Evolutionary conservation across 768 basidiomycete genomes (phyloP).

Genomic region (Dioszegia aurantiaca): DNA sequence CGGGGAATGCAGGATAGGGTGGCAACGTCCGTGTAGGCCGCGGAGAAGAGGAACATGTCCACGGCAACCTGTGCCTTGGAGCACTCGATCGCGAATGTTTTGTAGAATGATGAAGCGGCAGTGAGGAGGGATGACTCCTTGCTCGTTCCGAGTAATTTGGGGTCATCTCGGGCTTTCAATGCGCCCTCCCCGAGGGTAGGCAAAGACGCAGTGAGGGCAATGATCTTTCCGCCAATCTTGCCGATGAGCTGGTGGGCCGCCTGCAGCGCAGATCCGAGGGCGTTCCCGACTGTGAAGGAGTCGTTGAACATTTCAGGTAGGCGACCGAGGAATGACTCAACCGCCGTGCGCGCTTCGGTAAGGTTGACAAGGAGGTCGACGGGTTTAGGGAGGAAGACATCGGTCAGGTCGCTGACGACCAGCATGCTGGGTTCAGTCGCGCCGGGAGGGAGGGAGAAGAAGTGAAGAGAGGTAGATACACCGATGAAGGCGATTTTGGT

Average conservation of each 20-base stretch:
- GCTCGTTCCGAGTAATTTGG: constrained; percentile 87
- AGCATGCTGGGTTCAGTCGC: constrained; percentile 81
- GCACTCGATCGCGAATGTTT: constrained; percentile 97
- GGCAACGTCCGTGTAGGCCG: constrained; percentile 91
- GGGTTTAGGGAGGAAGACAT: constrained; percentile 96
- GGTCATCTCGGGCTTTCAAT: constrained; percentile 93
- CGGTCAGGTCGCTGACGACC: constrained; percentile 93
- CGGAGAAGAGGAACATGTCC: constrained; percentile 98
- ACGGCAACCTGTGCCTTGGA: constrained; percentile 95
- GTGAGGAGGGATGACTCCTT: constrained; percentile 94
- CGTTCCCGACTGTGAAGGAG: constrained; percentile 87
- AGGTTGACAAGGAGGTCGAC: constrained; percentile 94
- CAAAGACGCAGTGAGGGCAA: constrained; percentile 77
- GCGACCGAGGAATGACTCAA: constrained; percentile 76
- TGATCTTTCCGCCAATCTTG: constrained; percentile 90
- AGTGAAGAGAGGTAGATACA: constrained; percentile 88
- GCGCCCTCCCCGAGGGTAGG: constrained; percentile 86
- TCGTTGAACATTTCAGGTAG: constrained; percentile 98
- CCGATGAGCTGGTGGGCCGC: constrained; percentile 94
- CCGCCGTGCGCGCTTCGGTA: constrained; percentile 70
- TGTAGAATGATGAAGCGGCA: constrained; percentile 93
- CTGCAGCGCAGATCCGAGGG: constrained; percentile 88
- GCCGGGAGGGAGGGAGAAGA: constrained; percentile 78
- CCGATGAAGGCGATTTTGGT: constrained; percentile 91
- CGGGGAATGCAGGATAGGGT: constrained; percentile 83